A percentile compares a stretch with the other conserved stretches of the same genome.
phyloP scores from a whole-genome alignment of 2,329 filamentous ascomycete genomes.

The Acarospora socialis region DNA sequence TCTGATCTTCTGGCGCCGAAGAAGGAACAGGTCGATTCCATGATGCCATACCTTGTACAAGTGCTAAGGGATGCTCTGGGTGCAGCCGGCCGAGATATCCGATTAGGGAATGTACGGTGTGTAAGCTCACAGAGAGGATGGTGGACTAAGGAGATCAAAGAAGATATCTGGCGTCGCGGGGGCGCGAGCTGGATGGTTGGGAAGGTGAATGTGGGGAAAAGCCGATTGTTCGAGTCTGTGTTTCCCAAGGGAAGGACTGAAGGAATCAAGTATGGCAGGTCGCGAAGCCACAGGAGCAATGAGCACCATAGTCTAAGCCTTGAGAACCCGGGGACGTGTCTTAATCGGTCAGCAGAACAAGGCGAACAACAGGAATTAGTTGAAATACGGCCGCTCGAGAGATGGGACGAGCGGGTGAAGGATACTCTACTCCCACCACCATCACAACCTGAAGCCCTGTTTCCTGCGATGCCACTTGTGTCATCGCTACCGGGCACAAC shows the following conservation, averaged over 20 bases:
- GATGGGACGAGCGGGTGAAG: neutral
- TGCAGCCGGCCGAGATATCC: slow-evolving; percentile 48
- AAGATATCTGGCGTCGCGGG: slow-evolving; percentile 69
- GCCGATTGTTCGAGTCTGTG: slow-evolving; percentile 71
- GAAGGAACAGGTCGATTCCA: slow-evolving; percentile 66
- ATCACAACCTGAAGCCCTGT: slow-evolving; percentile 55
- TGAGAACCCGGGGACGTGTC: slow-evolving; percentile 1
- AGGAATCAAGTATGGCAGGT: slow-evolving; percentile 20
- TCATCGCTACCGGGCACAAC: slow-evolving; percentile 85
- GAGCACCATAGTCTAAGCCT: slow-evolving; percentile 14
- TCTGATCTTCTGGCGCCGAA: slow-evolving; percentile 73
- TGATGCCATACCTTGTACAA: slow-evolving; percentile 74
- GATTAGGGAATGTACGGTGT: slow-evolving; percentile 75
- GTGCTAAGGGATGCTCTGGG: slow-evolving; percentile 67
- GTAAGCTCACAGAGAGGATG: slow-evolving; percentile 77
- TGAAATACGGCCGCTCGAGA: neutral
- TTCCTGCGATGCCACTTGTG: slow-evolving; percentile 72
- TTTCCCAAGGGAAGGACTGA: slow-evolving; percentile 63
- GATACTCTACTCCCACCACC: slow-evolving; percentile 63
- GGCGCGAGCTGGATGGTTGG: slow-evolving; percentile 92
- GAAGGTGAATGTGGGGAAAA: slow-evolving; percentile 98
- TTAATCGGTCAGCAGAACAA: slow-evolving; percentile 4
- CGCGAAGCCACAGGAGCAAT: slow-evolving; percentile 22
- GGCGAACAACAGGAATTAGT: neutral
- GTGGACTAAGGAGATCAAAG: slow-evolving; percentile 81